phyloP scores from a whole-genome alignment of 768 basidiomycete species.

The Lactarius quietus region DNA sequence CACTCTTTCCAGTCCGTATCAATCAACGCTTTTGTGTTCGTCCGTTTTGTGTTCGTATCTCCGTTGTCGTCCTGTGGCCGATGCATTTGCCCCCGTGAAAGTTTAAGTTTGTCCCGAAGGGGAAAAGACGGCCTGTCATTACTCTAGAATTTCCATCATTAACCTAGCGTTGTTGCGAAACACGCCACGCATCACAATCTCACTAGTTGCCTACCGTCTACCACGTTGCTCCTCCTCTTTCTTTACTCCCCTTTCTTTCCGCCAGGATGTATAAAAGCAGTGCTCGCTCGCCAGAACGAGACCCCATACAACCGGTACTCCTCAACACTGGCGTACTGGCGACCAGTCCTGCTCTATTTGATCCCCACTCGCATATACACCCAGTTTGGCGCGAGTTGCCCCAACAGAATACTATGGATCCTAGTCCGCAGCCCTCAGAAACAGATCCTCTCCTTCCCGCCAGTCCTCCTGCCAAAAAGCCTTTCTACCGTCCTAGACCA shows the following conservation, averaged over 20 bases:
- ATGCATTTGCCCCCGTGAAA: neutral
- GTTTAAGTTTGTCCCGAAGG: neutral
- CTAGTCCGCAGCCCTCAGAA: slow-evolving; percentile 10
- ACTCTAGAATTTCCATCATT: slow-evolving; percentile 3
- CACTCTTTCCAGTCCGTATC: neutral
- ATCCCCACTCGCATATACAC: neutral
- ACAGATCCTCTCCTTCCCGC: slow-evolving; percentile 21
- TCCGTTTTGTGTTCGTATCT: neutral
- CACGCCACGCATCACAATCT: neutral
- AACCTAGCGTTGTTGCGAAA: neutral
- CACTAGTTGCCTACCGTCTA: slow-evolving; percentile 13
- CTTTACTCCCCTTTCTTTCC: neutral
- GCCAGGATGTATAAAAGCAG: slow-evolving; percentile 11
- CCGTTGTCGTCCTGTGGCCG: neutral
- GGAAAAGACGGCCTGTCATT: neutral
- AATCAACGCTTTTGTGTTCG: neutral
- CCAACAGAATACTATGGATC: slow-evolving; percentile 13
- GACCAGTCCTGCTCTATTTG: neutral
- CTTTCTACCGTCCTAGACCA: slow-evolving; percentile 49
- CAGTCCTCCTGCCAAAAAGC: slow-evolving; percentile 36
- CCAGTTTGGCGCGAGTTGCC: neutral
- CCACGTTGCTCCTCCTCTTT: slow-evolving; percentile 14
- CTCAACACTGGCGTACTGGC: neutral
- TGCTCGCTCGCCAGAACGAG: neutral
- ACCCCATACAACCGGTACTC: neutral